Percentiles rank a stretch among this genome's conserved stretches.
Conservation (phyloP, 176 grass and related monocot genomes). For the Areca catechu region DNA sequence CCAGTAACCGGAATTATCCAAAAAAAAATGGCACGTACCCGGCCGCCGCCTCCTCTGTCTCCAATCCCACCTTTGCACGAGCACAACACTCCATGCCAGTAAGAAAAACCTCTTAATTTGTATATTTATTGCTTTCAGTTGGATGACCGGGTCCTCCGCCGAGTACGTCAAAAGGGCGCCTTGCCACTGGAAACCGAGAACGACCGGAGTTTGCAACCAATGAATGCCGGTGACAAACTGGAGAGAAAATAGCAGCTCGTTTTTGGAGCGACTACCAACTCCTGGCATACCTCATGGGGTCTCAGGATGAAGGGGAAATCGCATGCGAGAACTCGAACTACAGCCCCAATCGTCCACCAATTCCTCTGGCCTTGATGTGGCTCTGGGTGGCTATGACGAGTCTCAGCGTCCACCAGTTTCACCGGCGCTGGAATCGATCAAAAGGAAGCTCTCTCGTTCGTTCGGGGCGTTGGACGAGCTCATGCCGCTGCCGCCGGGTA, state of each 20-base stretch:
- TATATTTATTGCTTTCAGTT: conserved; percentile 8
- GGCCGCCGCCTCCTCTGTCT: conserved; percentile 15
- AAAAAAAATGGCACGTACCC: no score
- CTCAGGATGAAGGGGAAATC: no score
- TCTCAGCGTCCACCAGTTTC: conserved; percentile 11
- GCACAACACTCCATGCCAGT: conserved; percentile 19
- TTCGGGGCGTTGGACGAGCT: no score
- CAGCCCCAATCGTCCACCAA: background rate
- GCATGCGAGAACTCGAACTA: no score
- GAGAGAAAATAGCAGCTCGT: no score
- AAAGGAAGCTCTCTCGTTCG: conserved; percentile 32
- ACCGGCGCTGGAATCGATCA: conserved; percentile 28
- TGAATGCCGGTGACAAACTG: no score
- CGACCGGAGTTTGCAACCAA: no score
- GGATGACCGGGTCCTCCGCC: conserved; percentile 48
- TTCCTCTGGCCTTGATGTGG: no score
- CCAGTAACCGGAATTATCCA: conserved; percentile 36
- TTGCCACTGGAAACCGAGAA: background rate
- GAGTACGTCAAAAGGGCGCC: conserved; percentile 23
- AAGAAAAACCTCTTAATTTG: background rate
- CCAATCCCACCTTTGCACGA: background rate
- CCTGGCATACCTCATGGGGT: no score
- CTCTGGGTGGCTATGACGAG: background rate
- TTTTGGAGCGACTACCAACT: no score
- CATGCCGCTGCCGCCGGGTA: conserved; percentile 14